Base-by-base conservation (phyloP, 306 rosid genomes). In the Cicer arietinum region DNA sequence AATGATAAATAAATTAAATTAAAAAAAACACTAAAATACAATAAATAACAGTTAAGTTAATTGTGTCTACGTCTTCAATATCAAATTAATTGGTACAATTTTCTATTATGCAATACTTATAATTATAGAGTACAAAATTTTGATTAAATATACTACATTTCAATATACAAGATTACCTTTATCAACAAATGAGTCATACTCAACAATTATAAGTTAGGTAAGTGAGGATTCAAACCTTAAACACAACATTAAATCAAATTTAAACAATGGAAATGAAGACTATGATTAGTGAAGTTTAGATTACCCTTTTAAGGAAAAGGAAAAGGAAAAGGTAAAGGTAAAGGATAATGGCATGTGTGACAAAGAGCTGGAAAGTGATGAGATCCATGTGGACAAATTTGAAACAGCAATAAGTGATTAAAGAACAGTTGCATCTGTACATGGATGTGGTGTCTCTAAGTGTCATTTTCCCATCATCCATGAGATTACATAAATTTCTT, bases 301-400 rank as follows among this genome's bases (percentile, higher is more conserved):
- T 51, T 51, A 14, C 17, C 42, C 59, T 71, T 1, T 17, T 40
- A 39, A 56, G 53, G 69, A 57, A 58, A 51, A 50, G 17, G 22
- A 20, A 20, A 20, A 20, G 35, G 35, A 2, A 25, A 39, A 56
- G 53, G 69, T 57, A 58, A 41, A 50, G 68, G 61, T 40, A 22
- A 73, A 57, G 1, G 53, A 57, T 52, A 56, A 65, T 70, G 72
- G 22, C 41, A 42, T 42, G 9, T 75, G 35, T 61, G 58, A 40
- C 44, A 43, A 72, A 72, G 69, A 65, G 63, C 54, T 73, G 72
- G 63, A 47, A 74, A 51, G 72, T 51, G 80, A 67, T 74, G 68
- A 57, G 13, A 12, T 80, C 66, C 71, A 25, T 59, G 63, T 80
- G 58, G 59, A 48, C 72, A 50, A 75, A 81, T 73, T 41, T 61